Conservation (phyloP, 1,284 basidiomycete genomes). For the Agaricales sp. region DNA sequence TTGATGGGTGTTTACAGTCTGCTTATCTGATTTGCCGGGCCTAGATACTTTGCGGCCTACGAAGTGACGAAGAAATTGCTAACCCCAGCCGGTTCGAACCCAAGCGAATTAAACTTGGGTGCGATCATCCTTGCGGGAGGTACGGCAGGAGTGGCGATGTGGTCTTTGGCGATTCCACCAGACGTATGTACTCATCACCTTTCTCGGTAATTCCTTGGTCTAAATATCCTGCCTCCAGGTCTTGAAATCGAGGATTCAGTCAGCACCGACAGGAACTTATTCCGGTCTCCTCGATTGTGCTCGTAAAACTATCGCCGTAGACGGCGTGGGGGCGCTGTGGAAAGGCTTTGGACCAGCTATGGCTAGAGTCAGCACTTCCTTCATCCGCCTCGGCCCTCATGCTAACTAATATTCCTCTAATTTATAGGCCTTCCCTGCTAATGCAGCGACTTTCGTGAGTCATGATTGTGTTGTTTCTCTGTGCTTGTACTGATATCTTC, state of each 20-base stretch:
- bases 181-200: constrained; percentile 50
- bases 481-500: not conserved
- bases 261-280: constrained; percentile 95
- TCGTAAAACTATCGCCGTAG: constrained; percentile 84
- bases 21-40: constrained; percentile 7
- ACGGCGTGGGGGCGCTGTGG: constrained; percentile 88
- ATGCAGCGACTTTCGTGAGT: constrained; percentile 92
- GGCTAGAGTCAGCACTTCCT: constrained; percentile 56
- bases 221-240: constrained; percentile 41
- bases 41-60: constrained; percentile 94
- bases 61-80: constrained; percentile 87
- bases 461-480: constrained; percentile 6
- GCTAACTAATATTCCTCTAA: constrained; percentile 5
- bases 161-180: constrained; percentile 90
- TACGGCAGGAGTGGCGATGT: constrained; percentile 95
- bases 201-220: constrained; percentile 1
- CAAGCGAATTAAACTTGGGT: constrained; percentile 78
- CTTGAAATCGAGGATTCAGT: constrained; percentile 93
- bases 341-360: constrained; percentile 97
- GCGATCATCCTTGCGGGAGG: constrained; percentile 92
- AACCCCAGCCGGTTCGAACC: constrained; percentile 66
- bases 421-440: constrained; percentile 79
- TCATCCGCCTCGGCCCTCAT: constrained; percentile 1
- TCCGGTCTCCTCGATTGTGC: constrained; percentile 91
- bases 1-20: not conserved